phyloP scores from a whole-genome alignment of 345 rosid genomes.

The Brassica carinata region DNA sequence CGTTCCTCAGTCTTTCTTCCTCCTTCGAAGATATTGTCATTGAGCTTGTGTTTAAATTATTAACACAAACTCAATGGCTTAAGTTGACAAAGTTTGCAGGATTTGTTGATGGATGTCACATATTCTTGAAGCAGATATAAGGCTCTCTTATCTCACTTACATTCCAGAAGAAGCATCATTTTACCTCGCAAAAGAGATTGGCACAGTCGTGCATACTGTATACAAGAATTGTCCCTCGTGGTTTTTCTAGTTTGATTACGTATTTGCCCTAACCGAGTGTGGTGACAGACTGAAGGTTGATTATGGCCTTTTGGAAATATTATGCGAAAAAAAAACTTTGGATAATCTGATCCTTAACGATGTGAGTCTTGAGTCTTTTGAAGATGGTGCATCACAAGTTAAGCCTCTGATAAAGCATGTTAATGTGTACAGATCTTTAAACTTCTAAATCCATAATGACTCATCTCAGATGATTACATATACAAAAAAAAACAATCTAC shows the following conservation, averaged over 20 bases:
- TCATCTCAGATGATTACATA: too few species aligned
- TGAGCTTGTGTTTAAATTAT: not conserved
- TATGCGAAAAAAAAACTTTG: not conserved
- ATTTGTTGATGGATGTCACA: not conserved
- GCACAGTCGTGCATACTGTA: too few species aligned
- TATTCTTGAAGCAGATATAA: not conserved
- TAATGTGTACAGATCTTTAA: too few species aligned
- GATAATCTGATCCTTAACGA: too few species aligned
- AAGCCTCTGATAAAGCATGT: too few species aligned
- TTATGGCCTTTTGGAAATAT: not conserved
- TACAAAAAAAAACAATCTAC: too few species aligned
- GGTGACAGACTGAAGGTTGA: not conserved
- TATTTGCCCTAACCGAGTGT: not conserved
- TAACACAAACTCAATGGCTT: not conserved
- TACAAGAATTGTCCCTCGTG: not conserved
- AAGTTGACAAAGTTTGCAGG: not conserved
- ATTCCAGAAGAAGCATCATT: too few species aligned
- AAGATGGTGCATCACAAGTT: too few species aligned
- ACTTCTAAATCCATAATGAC: too few species aligned
- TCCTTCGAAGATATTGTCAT: not conserved
- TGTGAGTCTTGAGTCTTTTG: too few species aligned
- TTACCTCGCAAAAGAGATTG: not conserved
- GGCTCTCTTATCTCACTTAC: not conserved
- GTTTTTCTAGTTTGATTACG: not conserved
- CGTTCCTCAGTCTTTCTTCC: not conserved